Evolutionary conservation across 805 yeast genomes (phyloP).

Genomic region (Wickerhamiella nectarea): DNA sequence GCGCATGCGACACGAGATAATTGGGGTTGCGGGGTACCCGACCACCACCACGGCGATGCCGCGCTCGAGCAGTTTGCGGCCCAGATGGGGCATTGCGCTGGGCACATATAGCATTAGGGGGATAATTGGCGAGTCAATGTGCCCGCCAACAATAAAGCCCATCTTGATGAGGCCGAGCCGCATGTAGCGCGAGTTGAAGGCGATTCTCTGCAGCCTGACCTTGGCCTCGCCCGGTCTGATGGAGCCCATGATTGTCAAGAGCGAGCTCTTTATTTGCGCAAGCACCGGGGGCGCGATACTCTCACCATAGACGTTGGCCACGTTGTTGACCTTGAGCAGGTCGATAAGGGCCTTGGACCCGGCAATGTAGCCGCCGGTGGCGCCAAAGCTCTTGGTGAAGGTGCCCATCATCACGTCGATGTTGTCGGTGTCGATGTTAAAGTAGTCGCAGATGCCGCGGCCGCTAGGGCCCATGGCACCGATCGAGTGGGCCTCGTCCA

Average conservation of each 20-base stretch:
- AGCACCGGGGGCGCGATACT: slow-evolving; percentile 83
- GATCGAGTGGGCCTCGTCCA: slow-evolving; percentile 96
- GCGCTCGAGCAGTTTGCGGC: slow-evolving; percentile 63
- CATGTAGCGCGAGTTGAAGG: slow-evolving; percentile 88
- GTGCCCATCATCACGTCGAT: slow-evolving; percentile 95
- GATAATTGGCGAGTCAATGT: slow-evolving; percentile 91
- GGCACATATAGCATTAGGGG: slow-evolving; percentile 83
- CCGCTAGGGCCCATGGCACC: slow-evolving; percentile 98
- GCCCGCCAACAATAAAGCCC: slow-evolving; percentile 90
- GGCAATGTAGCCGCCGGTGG: slow-evolving; percentile 97
- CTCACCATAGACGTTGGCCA: slow-evolving; percentile 69
- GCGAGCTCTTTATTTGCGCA: slow-evolving; percentile 70
- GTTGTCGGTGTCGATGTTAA: slow-evolving; percentile 57
- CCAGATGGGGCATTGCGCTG: slow-evolving; percentile 84
- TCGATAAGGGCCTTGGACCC: slow-evolving; percentile 57
- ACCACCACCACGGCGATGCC: slow-evolving; percentile 91
- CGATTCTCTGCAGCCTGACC: slow-evolving; percentile 82
- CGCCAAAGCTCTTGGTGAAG: slow-evolving; percentile 93
- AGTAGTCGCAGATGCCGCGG: slow-evolving; percentile 90
- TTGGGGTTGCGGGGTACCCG: slow-evolving; percentile 95
- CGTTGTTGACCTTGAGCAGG: slow-evolving; percentile 55
- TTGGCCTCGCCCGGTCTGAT: slow-evolving; percentile 85
- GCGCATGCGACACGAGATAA: slow-evolving; percentile 78
- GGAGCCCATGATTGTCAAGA: slow-evolving; percentile 67
- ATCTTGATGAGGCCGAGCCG: slow-evolving; percentile 80